phyloP scores from a whole-genome alignment of 129 eudicot species.

The Calendula officinalis region DNA sequence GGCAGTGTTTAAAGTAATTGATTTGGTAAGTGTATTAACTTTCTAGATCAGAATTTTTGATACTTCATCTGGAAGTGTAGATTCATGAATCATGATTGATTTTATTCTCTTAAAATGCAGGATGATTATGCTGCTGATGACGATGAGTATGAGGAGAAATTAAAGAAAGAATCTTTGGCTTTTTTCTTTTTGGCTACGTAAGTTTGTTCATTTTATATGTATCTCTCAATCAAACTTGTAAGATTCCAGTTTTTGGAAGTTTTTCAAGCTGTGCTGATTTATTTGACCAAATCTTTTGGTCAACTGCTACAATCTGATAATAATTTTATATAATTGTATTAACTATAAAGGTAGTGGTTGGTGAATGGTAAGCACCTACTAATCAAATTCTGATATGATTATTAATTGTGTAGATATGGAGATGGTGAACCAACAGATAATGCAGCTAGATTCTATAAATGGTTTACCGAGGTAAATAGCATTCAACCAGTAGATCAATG shows the following conservation, averaged over 20 bases:
- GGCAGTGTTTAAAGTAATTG: conserved; percentile 73
- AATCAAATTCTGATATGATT: conserved; percentile 18
- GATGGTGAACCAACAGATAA: conserved; percentile 99
- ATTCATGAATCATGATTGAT: conserved; percentile 10
- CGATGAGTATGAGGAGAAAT: conserved; percentile 78
- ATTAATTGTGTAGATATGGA: conserved; percentile 72
- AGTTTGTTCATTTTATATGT: conserved; percentile 27
- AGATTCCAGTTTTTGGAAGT: conserved; percentile 8
- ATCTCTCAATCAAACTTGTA: background rate
- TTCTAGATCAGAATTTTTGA: conserved; percentile 21
- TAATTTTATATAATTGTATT: background rate
- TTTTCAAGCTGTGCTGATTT: background rate
- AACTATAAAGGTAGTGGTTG: conserved; percentile 14
- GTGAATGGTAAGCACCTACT: conserved; percentile 12
- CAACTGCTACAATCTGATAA: conserved; percentile 10
- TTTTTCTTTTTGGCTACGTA: conserved; percentile 95
- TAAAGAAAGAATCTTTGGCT: conserved; percentile 85
- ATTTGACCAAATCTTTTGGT: background rate
- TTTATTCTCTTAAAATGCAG: conserved; percentile 35
- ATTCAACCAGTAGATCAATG: conserved; percentile 2
- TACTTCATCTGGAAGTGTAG: conserved; percentile 7
- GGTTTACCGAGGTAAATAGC: conserved; percentile 80
- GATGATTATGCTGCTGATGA: conserved; percentile 98
- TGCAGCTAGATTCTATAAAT: conserved; percentile 95
- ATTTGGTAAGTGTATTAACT: conserved; percentile 64